These are phyloP conservation scores for Brassica balearica DNA, from an alignment of 441 rosid species.

Conservation along the genomic window DNA sequence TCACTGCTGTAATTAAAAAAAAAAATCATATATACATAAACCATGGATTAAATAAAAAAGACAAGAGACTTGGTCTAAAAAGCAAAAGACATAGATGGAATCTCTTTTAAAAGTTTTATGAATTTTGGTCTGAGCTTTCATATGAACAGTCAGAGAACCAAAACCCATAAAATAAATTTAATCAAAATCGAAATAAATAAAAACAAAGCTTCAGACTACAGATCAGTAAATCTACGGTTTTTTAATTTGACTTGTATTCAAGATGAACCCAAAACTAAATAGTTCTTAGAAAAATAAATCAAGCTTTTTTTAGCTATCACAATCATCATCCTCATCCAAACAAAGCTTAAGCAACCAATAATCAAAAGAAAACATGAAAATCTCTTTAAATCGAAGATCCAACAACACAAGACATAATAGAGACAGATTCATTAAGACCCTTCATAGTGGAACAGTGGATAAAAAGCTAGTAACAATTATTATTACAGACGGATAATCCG, in stretches of 20 bases:
- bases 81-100: constrained; percentile 9
- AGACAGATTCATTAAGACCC: constrained; percentile 4
- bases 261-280: neutral
- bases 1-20: constrained; percentile 16
- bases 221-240: constrained; percentile 36
- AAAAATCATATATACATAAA: neutral
- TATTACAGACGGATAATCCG: neutral
- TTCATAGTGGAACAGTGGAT: constrained; percentile 16
- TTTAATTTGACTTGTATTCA: constrained; percentile 21
- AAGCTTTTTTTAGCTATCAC: neutral
- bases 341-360: neutral
- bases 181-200: neutral
- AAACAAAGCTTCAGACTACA: constrained; percentile 20
- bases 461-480: constrained; percentile 1
- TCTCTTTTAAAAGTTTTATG: neutral
- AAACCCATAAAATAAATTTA: constrained; percentile 7
- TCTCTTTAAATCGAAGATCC: constrained; percentile 22
- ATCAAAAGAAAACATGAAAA: constrained; percentile 16
- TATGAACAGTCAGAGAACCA: constrained; percentile 27
- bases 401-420: constrained; percentile 1
- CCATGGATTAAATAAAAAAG: neutral
- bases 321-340: constrained; percentile 5
- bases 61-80: constrained; percentile 27
- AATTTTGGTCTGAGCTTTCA: neutral
- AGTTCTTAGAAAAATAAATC: neutral